Evolutionary conservation across 345 rosid genomes (phyloP).

Genomic region (Salix purpurea): DNA sequence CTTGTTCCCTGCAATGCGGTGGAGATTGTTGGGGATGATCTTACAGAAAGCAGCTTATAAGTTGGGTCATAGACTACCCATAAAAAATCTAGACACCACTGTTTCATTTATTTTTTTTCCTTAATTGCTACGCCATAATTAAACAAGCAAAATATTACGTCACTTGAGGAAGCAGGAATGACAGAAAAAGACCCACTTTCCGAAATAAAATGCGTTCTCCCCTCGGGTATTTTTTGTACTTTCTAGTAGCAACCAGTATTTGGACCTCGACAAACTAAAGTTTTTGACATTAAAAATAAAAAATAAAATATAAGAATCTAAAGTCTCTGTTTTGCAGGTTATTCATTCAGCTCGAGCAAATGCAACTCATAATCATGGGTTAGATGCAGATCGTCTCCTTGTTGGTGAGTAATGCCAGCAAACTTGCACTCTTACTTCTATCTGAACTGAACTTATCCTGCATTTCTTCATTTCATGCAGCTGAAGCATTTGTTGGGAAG

Average conservation of each 20-base stretch:
- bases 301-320: background rate
- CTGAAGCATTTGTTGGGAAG: slow-evolving; percentile 93
- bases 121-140: background rate
- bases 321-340: slow-evolving; percentile 41
- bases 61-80: too few relatives aligned
- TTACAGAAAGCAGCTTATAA: too few relatives aligned
- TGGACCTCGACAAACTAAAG: background rate
- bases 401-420: slow-evolving; percentile 51
- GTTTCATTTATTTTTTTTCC: too few relatives aligned
- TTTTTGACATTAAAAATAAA: background rate
- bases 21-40: background rate
- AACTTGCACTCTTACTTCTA: background rate
- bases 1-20: background rate
- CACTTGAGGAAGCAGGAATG: background rate
- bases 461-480: slow-evolving; percentile 25
- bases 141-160: background rate
- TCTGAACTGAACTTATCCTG: background rate
- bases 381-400: slow-evolving; percentile 76
- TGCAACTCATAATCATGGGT: slow-evolving; percentile 87
- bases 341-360: slow-evolving; percentile 91
- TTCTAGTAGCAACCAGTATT: background rate
- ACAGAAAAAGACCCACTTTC: background rate
- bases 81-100: too few relatives aligned
- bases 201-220: background rate
- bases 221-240: background rate